phyloP scores from a whole-genome alignment of 129 eudicot genomes.

The Flaveria ramosissima region DNA sequence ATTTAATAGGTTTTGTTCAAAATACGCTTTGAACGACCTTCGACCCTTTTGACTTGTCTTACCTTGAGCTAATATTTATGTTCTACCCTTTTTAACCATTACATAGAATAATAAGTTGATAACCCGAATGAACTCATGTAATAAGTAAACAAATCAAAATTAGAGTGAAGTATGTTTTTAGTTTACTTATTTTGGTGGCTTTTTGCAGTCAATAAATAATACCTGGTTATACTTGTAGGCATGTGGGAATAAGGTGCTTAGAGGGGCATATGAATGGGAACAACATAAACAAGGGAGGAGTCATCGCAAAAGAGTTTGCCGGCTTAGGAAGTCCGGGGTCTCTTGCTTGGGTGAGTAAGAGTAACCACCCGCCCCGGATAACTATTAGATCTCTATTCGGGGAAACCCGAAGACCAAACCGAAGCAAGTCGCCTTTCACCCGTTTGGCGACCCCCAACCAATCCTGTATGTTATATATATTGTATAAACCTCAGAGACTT shows the following conservation, averaged over 20 bases:
- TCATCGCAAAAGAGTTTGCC: slow-evolving; percentile 73
- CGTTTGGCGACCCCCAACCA: too few relatives aligned
- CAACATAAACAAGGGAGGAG: slow-evolving; percentile 82
- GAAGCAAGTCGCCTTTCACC: too few relatives aligned
- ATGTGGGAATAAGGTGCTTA: slow-evolving; percentile 83
- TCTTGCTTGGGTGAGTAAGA: slow-evolving; percentile 28
- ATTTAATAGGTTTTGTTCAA: not conserved
- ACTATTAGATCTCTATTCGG: not conserved
- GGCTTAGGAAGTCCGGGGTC: slow-evolving; percentile 63
- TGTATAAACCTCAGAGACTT: too few relatives aligned
- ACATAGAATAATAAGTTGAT: too few relatives aligned
- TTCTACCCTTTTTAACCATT: not conserved
- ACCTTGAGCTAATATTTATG: not conserved
- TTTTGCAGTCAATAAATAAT: not conserved
- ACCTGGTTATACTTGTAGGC: slow-evolving; percentile 44
- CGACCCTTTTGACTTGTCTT: not conserved
- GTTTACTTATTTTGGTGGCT: not conserved
- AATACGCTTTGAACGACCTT: not conserved
- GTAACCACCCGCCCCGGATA: slow-evolving; percentile 3
- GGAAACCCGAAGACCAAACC: not conserved
- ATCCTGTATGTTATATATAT: too few relatives aligned
- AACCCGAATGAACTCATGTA: too few relatives aligned
- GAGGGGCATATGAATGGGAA: slow-evolving; percentile 95
- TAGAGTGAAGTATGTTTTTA: too few relatives aligned
- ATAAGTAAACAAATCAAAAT: too few relatives aligned